phyloP scores from a whole-genome alignment of 257 asterid genomes.

The Solanum clarkiae region DNA sequence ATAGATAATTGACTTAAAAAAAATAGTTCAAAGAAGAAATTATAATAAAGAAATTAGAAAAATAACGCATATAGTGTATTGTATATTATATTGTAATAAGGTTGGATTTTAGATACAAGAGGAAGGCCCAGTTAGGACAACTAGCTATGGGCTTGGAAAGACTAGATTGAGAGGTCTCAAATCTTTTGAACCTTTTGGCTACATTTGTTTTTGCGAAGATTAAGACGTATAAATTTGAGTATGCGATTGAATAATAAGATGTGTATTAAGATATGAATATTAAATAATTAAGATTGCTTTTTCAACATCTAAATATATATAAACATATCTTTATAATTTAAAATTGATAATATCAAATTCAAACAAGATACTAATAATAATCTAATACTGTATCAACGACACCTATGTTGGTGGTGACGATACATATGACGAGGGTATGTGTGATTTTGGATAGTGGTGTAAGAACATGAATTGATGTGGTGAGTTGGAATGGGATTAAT shows the following conservation, averaged over 20 bases:
- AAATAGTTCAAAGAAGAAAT: neutral
- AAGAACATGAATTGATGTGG: neutral
- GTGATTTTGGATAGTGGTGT: neutral
- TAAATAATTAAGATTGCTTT: too few relatives aligned
- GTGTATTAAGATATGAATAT: neutral
- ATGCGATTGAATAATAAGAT: accelerated
- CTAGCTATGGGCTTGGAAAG: neutral
- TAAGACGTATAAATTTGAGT: neutral
- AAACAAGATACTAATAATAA: neutral
- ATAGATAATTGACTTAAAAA: too few relatives aligned
- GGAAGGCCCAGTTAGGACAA: neutral
- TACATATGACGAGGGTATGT: accelerated
- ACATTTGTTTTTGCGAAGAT: too few relatives aligned
- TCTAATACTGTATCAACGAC: neutral
- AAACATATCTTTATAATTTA: neutral
- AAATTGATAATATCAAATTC: neutral
- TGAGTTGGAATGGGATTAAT: neutral
- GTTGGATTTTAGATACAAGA: neutral
- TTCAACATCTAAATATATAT: neutral
- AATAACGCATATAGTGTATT: neutral
- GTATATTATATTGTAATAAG: neutral
- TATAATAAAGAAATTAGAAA: neutral
- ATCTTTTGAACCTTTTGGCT: neutral
- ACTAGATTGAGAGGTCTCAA: neutral
- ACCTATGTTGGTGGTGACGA: neutral